Conservation (phyloP, 768 basidiomycete genomes). For the Lactarius psammicola region DNA sequence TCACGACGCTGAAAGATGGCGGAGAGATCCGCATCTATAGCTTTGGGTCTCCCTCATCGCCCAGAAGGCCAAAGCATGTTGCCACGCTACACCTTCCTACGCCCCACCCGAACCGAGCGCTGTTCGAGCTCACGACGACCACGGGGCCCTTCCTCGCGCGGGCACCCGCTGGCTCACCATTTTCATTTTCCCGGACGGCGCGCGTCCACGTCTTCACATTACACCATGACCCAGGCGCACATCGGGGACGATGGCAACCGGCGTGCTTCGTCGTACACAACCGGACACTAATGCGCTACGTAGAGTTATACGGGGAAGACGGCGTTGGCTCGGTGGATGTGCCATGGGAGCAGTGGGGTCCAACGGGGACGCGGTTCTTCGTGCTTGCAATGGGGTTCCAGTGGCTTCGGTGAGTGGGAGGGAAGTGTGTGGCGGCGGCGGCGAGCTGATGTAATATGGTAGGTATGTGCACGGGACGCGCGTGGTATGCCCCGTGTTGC, state of each 20-base stretch:
- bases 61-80: conserved; percentile 24
- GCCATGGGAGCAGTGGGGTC: conserved; percentile 44
- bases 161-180: conserved; percentile 22
- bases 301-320: background rate
- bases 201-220: conserved; percentile 35
- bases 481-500: conserved; percentile 34
- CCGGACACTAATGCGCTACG: conserved; percentile 32
- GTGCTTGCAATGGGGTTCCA: conserved; percentile 35
- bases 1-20: conserved; percentile 37
- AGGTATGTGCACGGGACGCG: conserved; percentile 44
- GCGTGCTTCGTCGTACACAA: conserved; percentile 39
- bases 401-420: conserved; percentile 38
- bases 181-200: conserved; percentile 29
- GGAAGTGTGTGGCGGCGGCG: background rate
- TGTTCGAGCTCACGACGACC: conserved; percentile 31
- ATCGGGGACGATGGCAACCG: conserved; percentile 23
- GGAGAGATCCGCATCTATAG: conserved; percentile 48
- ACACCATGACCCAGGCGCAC: conserved; percentile 26
- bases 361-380: conserved; percentile 37
- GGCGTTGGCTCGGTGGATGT: conserved; percentile 22
- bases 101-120: conserved; percentile 18
- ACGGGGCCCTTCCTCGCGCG: conserved; percentile 34
- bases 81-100: conserved; percentile 34
- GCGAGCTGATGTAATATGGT: background rate
- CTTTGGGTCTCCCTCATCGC: conserved; percentile 32